phyloP scores from a whole-genome alignment of 208 protist genomes.

The Wallacemonas sp. region DNA sequence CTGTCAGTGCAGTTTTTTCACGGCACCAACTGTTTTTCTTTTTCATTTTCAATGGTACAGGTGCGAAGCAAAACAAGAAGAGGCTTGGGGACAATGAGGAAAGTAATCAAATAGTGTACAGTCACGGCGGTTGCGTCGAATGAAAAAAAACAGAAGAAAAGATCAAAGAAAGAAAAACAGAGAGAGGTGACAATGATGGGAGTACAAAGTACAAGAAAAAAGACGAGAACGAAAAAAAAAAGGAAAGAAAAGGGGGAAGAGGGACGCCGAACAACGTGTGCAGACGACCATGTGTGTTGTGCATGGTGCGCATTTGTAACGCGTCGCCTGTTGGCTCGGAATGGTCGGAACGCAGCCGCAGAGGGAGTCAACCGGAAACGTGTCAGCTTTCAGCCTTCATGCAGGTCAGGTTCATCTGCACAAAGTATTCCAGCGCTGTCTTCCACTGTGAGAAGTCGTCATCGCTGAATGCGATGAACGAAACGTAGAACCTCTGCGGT shows the following conservation, averaged over 20 bases:
- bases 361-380: no score
- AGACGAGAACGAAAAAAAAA: constrained; percentile 7
- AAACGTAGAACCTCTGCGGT: constrained; percentile 55
- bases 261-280: not conserved
- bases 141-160: not conserved
- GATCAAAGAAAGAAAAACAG: not conserved
- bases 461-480: constrained; percentile 44
- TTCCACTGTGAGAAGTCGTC: constrained; percentile 41
- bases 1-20: no score
- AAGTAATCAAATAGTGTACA: not conserved
- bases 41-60: no score
- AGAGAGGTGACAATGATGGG: not conserved
- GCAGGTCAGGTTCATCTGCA: constrained; percentile 8
- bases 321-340: no score
- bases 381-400: constrained; percentile 3
- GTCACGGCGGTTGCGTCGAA: not conserved
- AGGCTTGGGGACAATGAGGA: no score
- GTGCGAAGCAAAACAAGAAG: not conserved
- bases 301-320: no score
- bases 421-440: constrained; percentile 48
- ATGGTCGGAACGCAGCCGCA: no score
- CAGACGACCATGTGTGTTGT: no score
- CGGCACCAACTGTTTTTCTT: no score
- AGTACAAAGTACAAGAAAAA: not conserved
- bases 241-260: not conserved